Base-by-base conservation (phyloP, 2,329 filamentous ascomycete genomes). In the Simplicillium aogashimaense region DNA sequence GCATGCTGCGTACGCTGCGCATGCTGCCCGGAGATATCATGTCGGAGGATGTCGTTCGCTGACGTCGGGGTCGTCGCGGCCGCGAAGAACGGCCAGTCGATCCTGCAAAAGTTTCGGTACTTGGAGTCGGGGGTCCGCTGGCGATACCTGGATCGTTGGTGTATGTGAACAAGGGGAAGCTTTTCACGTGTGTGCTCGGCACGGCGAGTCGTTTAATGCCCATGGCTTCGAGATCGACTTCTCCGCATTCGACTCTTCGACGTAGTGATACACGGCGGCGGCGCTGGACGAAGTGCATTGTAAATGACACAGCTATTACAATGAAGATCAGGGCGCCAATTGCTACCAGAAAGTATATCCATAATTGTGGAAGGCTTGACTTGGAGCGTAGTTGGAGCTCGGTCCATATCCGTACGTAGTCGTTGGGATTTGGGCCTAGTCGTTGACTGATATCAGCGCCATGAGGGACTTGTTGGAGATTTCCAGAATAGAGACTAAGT, bases 131-230 rank as follows among this genome's bases (percentile, higher is more conserved):
- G 1, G 63, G 62, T 7, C 53, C 47, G 31, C 47, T 58, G 20
- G 52, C 50, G 15, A 56, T 46, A 12, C 71, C 67, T 1, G 70
- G 65, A 28, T 76, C 69, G 49, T 72, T 73, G 45, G 70, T 74
- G 55, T 94, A 97, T 0, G 78, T 83, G 54, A 85, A 94, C 2
- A 90, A 60, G 1, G 88, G 86, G 52, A 95, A 82, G 15, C 73
- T 72, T 36, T 84, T 72, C 17, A 97, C 70, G 31, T 87, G 68
- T 8, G 78, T 64, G 35, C 72, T 66, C 1, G 90, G 87, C 0
- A 95, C 85, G 2, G 77, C 86, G 17, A 95, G 63, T 12, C 83
- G 76, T 54, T 86, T 90, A 50, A 95, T 86, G 2, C 88, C 89
- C 49, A 95, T 72, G 3, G 78, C 79, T 59, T 95, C 89, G 3